phyloP scores from a whole-genome alignment of 108 stramenopile species.

The Skeletonema tropicum region DNA sequence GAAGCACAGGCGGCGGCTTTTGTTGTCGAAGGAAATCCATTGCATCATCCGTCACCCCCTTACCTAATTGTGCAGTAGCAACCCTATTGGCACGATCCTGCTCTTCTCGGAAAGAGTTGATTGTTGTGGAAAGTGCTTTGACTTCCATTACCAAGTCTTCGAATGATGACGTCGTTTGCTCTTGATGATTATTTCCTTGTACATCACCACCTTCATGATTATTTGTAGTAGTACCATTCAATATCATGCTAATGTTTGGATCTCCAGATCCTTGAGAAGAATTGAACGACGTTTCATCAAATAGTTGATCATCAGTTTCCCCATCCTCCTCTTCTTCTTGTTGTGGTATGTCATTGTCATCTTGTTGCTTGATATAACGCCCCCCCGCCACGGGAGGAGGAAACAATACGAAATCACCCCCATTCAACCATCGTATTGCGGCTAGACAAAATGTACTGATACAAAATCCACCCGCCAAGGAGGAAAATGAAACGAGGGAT shows the following conservation, averaged over 20 bases:
- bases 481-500: conserved; percentile 14
- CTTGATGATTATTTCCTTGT: conserved; percentile 6
- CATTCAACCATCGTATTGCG: conserved; percentile 85
- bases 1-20: neutral
- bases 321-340: conserved; percentile 17
- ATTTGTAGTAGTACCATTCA: conserved; percentile 20
- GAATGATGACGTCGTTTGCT: conserved; percentile 10
- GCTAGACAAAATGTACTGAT: conserved; percentile 53
- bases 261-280: neutral
- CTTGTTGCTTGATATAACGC: neutral
- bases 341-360: neutral
- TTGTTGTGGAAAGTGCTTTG: conserved; percentile 34
- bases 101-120: conserved; percentile 25
- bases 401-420: conserved; percentile 79
- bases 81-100: conserved; percentile 38
- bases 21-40: conserved; percentile 44
- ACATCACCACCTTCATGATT: conserved; percentile 5
- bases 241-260: conserved; percentile 22
- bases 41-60: conserved; percentile 43
- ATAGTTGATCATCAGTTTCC: neutral
- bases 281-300: conserved; percentile 9
- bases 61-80: conserved; percentile 22
- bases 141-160: conserved; percentile 44
- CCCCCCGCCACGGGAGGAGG: conserved; percentile 53
- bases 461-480: conserved; percentile 44